Base-by-base conservation (phyloP, 2,329 filamentous ascomycete genomes). In the Zymoseptoria passerinii region DNA sequence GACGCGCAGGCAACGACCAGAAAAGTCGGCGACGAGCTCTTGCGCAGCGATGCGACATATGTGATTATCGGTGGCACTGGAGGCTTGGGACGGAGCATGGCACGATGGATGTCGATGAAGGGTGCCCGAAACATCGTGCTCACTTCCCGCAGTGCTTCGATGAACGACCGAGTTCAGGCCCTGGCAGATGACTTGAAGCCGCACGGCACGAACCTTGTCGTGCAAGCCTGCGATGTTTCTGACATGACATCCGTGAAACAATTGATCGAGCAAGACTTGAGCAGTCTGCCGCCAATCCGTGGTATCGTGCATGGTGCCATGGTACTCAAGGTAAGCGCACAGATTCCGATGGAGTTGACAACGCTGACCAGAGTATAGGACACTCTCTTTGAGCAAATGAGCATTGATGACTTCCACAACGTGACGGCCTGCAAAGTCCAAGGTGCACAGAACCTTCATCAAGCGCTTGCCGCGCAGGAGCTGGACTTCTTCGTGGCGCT, bases 401-500 rank as follows among this genome's bases (percentile, higher is more conserved):
- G 27, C 27, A 10, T 48, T 10, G 40, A 59, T n/a, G 20, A 53
- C 6, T 63, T 19, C n/a, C 29, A 56, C 2, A 28, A 40, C n/a
- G 50, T 23, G 28, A 48, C 57, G 8, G n/a, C 28, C 7, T 55
- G 54, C 28, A 65, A 65, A 28, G 58, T 60, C 13, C 35, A 55
- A 5, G 61, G 64, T 8, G 64, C 67, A 13, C 66, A 65, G 68
- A 81, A 82, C 55, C 74, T 84, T 1, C 74, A 81, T 55, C 56
- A 72, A 8, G 65, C 68, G 9, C 66, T 80, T 7, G 40, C 44
- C 4, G 50, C 58, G 4, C 52, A 61, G 7, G 23, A 52, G 13
- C 53, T 75, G 60, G 67, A 75, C 57, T 75, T 78, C 66, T 81
- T 82, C 65, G 63, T 83, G 49, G 77, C 83, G 40, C 71, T 83